phyloP scores from a whole-genome alignment of 2,329 filamentous ascomycete species.

The Septoria petroselini region DNA sequence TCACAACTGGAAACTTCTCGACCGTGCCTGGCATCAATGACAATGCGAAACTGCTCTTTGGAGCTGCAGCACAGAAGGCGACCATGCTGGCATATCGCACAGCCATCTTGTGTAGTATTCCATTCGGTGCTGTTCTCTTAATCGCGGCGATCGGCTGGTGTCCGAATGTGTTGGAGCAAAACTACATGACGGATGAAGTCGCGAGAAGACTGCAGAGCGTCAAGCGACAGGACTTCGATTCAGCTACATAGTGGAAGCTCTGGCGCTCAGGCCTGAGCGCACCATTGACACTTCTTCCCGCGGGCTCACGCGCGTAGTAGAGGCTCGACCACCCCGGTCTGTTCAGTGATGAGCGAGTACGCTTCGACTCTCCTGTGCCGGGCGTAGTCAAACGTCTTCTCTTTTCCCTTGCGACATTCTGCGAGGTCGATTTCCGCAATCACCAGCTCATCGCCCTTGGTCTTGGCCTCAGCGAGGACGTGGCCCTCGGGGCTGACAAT shows the following conservation, averaged over 20 bases:
- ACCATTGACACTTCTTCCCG: conserved; percentile 15
- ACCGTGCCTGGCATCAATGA: conserved; percentile 14
- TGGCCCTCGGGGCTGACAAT: conserved; percentile 51
- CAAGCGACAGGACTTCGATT: background rate
- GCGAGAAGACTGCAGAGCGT: conserved; percentile 21
- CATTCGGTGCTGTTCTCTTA: conserved; percentile 19
- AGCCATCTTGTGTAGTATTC: conserved; percentile 20
- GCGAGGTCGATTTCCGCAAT: conserved; percentile 52
- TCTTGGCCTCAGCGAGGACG: conserved; percentile 51
- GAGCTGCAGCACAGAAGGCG: conserved; percentile 13
- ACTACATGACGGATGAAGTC: conserved; percentile 23
- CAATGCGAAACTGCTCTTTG: conserved; percentile 6
- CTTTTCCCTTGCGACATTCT: conserved; percentile 49
- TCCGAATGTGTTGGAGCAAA: conserved; percentile 17
- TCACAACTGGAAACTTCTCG: conserved; percentile 10
- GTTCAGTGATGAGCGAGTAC: conserved; percentile 42
- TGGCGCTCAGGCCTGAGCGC: background rate
- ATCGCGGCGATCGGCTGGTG: conserved; percentile 17
- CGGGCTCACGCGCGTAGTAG: conserved; percentile 28
- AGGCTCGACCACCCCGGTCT: conserved; percentile 44
- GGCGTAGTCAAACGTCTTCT: conserved; percentile 48
- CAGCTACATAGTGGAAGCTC: background rate
- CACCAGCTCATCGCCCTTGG: conserved; percentile 51
- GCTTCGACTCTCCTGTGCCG: conserved; percentile 47
- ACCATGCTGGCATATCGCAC: conserved; percentile 18